Percentiles rank a stretch among this genome's conserved stretches.
phyloP scores from a whole-genome alignment of 148 eudicot genomes.

The Diospyros lotus region DNA sequence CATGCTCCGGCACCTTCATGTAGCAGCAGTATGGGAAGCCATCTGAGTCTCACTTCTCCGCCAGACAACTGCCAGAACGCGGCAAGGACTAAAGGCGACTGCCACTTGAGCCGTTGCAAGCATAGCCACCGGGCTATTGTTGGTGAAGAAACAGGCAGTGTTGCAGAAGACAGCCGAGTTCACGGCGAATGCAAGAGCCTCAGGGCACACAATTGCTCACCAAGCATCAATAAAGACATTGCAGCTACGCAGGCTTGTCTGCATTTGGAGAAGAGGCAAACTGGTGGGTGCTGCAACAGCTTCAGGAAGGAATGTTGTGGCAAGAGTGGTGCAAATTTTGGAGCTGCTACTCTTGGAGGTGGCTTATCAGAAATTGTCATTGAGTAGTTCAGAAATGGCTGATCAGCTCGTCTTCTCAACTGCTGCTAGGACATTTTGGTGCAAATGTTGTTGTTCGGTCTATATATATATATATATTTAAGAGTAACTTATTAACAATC shows the following conservation, averaged over 20 bases:
- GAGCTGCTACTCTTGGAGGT: conserved; percentile 31
- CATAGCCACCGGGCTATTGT: neutral
- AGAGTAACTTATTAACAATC: too few species aligned
- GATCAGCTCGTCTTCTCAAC: too few species aligned
- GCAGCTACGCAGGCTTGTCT: conserved; percentile 23
- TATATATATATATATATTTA: too few species aligned
- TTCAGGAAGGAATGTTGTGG: conserved; percentile 55
- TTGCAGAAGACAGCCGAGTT: neutral
- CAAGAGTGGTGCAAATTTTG: conserved; percentile 22
- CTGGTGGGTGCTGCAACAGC: conserved; percentile 51
- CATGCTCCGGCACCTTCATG: neutral
- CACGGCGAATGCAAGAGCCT: neutral
- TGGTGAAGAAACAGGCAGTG: neutral
- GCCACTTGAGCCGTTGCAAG: neutral
- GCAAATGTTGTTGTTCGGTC: too few species aligned
- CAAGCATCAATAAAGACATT: neutral
- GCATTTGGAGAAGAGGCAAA: conserved; percentile 36
- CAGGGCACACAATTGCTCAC: neutral
- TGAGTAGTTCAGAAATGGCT: conserved; percentile 26
- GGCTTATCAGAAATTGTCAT: conserved; percentile 65
- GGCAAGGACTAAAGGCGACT: neutral
- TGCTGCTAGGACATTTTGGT: too few species aligned
- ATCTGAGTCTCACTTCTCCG: neutral
- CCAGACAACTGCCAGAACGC: neutral
- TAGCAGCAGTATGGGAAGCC: neutral